Percentiles rank a stretch among this genome's conserved stretches.
Conservation (phyloP, 1,284 basidiomycete genomes). For the Sanghuangporus sanghuang region DNA sequence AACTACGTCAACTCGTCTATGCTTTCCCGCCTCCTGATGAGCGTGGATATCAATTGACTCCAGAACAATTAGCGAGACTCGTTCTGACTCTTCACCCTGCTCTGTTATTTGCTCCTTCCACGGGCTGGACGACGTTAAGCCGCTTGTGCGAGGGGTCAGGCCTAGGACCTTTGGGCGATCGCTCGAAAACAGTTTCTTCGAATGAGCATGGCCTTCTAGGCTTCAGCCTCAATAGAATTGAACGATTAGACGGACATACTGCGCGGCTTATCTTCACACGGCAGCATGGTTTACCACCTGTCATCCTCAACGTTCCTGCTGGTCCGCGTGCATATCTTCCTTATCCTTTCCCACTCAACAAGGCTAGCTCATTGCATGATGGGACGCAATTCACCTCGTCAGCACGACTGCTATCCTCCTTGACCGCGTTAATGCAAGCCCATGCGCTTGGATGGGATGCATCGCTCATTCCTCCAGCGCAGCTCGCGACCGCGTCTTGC, state of each 20-base stretch:
- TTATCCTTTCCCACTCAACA: constrained; percentile 31
- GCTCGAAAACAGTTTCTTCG: constrained; percentile 33
- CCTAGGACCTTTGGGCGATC: constrained; percentile 47
- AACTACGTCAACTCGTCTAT: constrained; percentile 39
- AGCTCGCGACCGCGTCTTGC: constrained; percentile 44
- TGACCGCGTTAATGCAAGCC: constrained; percentile 44
- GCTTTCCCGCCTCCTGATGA: constrained; percentile 42
- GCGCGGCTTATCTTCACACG: constrained; percentile 40
- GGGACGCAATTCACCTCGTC: constrained; percentile 30
- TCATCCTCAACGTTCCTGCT: constrained; percentile 35
- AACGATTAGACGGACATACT: constrained; percentile 33
- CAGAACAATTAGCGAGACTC: constrained; percentile 46
- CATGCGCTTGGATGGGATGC: constrained; percentile 53
- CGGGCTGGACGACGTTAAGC: constrained; percentile 56
- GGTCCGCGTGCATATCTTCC: constrained; percentile 36
- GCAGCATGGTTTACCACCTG: background rate
- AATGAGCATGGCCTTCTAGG: constrained; percentile 48
- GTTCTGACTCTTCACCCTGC: constrained; percentile 52
- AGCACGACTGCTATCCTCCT: constrained; percentile 40
- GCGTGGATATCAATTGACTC: constrained; percentile 25
- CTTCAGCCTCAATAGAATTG: constrained; percentile 39
- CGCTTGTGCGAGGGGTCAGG: constrained; percentile 48
- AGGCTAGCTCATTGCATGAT: constrained; percentile 12
- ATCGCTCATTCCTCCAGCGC: constrained; percentile 42
- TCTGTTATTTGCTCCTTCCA: constrained; percentile 47